Conservation (phyloP, 2,329 filamentous ascomycete species). For the Seiridium cupressi region DNA sequence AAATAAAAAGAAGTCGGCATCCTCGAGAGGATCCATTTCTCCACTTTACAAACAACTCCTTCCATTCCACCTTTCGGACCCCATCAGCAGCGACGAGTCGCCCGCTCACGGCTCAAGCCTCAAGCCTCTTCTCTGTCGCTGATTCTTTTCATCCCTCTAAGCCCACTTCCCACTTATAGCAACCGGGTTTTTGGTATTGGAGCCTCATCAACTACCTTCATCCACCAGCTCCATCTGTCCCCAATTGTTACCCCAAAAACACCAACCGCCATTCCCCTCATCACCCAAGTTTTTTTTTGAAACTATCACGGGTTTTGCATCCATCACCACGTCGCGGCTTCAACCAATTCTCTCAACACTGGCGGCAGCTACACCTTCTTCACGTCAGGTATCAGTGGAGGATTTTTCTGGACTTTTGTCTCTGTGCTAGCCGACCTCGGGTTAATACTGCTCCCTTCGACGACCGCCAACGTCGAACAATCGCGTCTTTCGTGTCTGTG, state of each 20-base stretch:
- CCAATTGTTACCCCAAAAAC: conserved; percentile 33
- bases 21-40: conserved; percentile 29
- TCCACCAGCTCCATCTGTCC: conserved; percentile 30
- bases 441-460: neutral
- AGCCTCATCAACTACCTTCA: conserved; percentile 31
- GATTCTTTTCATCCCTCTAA: neutral
- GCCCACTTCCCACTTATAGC: conserved; percentile 16
- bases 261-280: conserved; percentile 25
- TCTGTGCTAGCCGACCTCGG: neutral
- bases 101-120: neutral
- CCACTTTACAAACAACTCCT: conserved; percentile 29
- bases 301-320: conserved; percentile 15
- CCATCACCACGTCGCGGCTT: conserved; percentile 20
- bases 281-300: conserved; percentile 20
- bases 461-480: conserved; percentile 1
- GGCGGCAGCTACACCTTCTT: conserved; percentile 8
- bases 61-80: conserved; percentile 20
- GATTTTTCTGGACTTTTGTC: conserved; percentile 9
- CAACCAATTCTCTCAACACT: conserved; percentile 3
- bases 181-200: conserved; percentile 24
- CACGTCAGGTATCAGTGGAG: conserved; percentile 13
- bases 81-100: conserved; percentile 19
- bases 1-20: conserved; percentile 27
- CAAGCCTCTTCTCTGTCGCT: neutral
- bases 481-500: conserved; percentile 3